Evolutionary conservation across 176 grass and related monocot species (phyloP), one percentile per base, ranked within the genome.

Genomic region (Avena insularis): DNA sequence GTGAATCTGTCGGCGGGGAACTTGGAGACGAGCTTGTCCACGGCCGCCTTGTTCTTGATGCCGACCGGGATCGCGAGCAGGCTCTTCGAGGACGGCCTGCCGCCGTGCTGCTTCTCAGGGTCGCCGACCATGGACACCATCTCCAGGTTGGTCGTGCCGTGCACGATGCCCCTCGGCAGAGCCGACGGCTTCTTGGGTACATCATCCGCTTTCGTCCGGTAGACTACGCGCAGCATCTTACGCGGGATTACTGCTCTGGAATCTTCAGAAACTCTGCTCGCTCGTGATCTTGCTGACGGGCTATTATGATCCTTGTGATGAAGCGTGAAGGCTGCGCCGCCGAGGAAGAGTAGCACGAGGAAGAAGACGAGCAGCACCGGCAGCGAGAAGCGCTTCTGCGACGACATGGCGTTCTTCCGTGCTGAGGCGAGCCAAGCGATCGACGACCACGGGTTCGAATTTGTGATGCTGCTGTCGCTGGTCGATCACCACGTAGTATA

Each of bases 51-150:
- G 84, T 97, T 91, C 87, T 90, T 97, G 80, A 97, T 88, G 59
- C 95, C 95, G 46, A 90, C 95, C 20, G 95, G 90, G 71, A 97
- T 88, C 19, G 92, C 95, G 7, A 97, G 84, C 17, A 97, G 91
- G 90, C 92, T 93, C 46, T 94, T 97, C 60, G 56, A 58, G 50
- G 66, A 6, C 71, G 1, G 38, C 69, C 1, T n/a, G 7, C 79
- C 76, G 79, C 27, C 80, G 77, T 58, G 81, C 82, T 88, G 48
- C 91, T 93, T 38, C 87, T 80, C 25, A 87, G 83, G 5, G 80
- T 86, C 77, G 78, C 78, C 72, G 0, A 15, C 7, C 33, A 45
- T 50, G 68, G 21, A 19, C 2, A 95, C 93, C 91, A 75, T 75
- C 79, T 98, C 90, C 43, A 95, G 89, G 69, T 98, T 82, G 75